Evolutionary conservation across 1,139 yeast species (phyloP).

Genomic region (Citeromyces siamensis): DNA sequence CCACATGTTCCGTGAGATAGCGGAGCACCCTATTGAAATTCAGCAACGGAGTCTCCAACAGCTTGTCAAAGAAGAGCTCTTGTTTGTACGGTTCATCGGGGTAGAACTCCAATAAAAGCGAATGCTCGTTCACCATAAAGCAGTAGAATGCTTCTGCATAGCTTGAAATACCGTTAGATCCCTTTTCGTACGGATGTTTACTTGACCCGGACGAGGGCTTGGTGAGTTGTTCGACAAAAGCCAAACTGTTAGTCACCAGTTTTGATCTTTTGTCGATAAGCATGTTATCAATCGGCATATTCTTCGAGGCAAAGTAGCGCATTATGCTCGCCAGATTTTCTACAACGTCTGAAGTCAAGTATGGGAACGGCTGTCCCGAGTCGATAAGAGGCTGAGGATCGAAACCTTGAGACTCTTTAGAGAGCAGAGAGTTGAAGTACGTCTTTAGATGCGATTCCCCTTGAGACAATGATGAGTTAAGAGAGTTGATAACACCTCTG

Average conservation of each 20-base stretch:
- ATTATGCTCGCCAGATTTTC: constrained; percentile 28
- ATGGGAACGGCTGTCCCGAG: constrained; percentile 26
- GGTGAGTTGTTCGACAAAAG: constrained; percentile 32
- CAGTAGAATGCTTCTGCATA: constrained; percentile 42
- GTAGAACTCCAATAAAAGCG: constrained; percentile 27
- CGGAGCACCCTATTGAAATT: constrained; percentile 22
- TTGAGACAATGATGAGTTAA: constrained; percentile 31
- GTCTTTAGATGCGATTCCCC: constrained; percentile 28
- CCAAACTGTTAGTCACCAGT: constrained; percentile 28
- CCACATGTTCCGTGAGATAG: constrained; percentile 22
- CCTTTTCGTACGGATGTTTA: constrained; percentile 41
- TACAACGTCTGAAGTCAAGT: constrained; percentile 21
- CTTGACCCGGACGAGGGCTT: constrained; percentile 25
- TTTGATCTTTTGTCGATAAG: constrained; percentile 34
- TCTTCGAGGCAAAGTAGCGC: constrained; percentile 31
- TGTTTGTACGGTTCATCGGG: constrained; percentile 16
- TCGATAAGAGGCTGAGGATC: constrained; percentile 26
- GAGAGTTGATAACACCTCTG: constrained; percentile 33
- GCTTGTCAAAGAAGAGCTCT: constrained; percentile 23
- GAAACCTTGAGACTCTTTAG: constrained; percentile 21
- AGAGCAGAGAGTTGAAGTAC: constrained; percentile 17
- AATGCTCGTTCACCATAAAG: constrained; percentile 34
- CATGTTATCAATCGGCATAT: constrained; percentile 24
- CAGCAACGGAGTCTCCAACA: constrained; percentile 22
- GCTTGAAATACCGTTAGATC: constrained; percentile 43